Conservation (phyloP, 805 yeast species). For the Metschnikowia lunata region DNA sequence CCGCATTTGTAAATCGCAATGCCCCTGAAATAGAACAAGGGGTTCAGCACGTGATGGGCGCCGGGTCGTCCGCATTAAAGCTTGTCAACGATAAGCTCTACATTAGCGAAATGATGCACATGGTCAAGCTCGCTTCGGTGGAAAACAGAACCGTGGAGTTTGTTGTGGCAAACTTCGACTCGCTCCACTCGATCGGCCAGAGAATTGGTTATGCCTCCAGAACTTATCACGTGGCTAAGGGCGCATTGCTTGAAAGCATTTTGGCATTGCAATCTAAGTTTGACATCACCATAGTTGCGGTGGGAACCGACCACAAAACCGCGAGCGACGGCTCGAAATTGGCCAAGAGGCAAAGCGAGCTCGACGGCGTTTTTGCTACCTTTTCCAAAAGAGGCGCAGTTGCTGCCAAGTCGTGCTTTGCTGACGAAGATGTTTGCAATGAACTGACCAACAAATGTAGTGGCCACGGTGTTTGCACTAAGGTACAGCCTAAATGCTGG, state of each 20-base stretch:
- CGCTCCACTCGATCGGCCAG: constrained; percentile 38
- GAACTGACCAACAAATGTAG: constrained; percentile 46
- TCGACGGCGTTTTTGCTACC: constrained; percentile 14
- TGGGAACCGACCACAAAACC: constrained; percentile 13
- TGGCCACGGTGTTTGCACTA: constrained; percentile 50
- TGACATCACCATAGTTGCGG: constrained; percentile 20
- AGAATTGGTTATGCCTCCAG: constrained; percentile 41
- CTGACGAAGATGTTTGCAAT: constrained; percentile 45
- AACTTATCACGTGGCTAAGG: constrained; percentile 38
- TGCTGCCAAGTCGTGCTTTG: constrained; percentile 29
- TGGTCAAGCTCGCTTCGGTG: constrained; percentile 35
- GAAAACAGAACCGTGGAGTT: constrained; percentile 20
- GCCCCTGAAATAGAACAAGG: constrained; percentile 7
- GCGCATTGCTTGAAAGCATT: constrained; percentile 24
- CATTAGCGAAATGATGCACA: constrained; percentile 46
- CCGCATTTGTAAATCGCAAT: constrained; percentile 16
- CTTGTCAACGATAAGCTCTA: constrained; percentile 44
- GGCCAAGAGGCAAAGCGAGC: constrained; percentile 16
- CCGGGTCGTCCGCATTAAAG: constrained; percentile 25
- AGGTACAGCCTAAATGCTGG: constrained; percentile 40
- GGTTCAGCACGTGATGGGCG: constrained; percentile 7
- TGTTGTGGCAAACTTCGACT: constrained; percentile 38
- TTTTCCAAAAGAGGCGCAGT: constrained; percentile 15
- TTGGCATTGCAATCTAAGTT: constrained; percentile 13
- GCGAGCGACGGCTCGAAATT: constrained; percentile 11